Evolutionary conservation across 2,329 filamentous ascomycete species (phyloP).

Genomic region (Cordyceps sp.): DNA sequence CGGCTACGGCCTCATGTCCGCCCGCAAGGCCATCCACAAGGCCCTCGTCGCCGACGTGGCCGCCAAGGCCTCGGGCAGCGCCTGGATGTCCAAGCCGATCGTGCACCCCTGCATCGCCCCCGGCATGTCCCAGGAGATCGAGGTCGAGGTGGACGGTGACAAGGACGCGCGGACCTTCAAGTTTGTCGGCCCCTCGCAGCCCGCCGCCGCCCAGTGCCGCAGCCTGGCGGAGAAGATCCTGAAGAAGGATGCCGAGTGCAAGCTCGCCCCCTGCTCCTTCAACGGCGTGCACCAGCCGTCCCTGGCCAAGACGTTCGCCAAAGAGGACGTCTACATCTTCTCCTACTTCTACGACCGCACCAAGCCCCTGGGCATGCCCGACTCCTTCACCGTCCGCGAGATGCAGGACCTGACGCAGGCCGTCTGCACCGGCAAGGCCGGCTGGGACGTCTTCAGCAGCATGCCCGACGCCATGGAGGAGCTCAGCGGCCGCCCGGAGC

Average conservation of each 20-base stretch:
- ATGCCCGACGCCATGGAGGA: constrained; percentile 68
- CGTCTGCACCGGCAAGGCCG: constrained; percentile 63
- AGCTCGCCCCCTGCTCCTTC: constrained; percentile 87
- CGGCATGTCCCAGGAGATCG: constrained; percentile 58
- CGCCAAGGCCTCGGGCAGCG: constrained; percentile 38
- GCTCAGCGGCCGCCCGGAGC: constrained; percentile 68
- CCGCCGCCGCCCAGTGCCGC: constrained; percentile 75
- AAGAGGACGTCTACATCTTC: constrained; percentile 89
- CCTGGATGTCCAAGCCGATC: constrained; percentile 57
- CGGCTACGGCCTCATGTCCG: constrained; percentile 91
- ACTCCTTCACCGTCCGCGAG: constrained; percentile 84
- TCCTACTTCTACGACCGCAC: constrained; percentile 98
- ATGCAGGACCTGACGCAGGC: constrained; percentile 70
- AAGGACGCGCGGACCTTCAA: constrained; percentile 52
- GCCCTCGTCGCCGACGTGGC: constrained; percentile 57
- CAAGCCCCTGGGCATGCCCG: constrained; percentile 90
- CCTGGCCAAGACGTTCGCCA: constrained; percentile 77
- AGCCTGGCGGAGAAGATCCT: constrained; percentile 80
- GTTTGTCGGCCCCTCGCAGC: constrained; percentile 68
- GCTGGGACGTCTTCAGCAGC: constrained; percentile 67
- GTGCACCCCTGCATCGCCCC: constrained; percentile 76
- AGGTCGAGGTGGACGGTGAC: constrained; percentile 53
- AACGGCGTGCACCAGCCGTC: constrained; percentile 92
- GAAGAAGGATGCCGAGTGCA: constrained; percentile 69
- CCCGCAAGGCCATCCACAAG: constrained; percentile 71